phyloP scores from a whole-genome alignment of 169 alveolate species.

The Cryptosporidium andersoni region DNA sequence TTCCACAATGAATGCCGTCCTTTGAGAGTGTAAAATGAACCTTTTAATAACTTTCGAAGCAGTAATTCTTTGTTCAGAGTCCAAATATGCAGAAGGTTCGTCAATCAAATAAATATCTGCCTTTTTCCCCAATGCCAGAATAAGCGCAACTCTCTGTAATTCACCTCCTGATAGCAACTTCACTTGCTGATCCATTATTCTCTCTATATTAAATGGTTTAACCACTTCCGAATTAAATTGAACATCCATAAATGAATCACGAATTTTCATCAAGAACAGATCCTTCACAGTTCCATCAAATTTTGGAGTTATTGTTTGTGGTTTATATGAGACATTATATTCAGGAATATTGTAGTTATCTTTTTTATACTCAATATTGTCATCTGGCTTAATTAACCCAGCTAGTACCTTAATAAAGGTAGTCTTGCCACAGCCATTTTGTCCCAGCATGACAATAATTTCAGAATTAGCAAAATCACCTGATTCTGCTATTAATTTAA shows the following conservation, averaged over 20 bases:
- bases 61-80: constrained; percentile 98
- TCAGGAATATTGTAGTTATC: constrained; percentile 84
- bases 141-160: constrained; percentile 97
- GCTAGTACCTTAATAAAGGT: constrained; percentile 97
- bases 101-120: constrained; percentile 98
- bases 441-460: constrained; percentile 97
- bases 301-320: constrained; percentile 97
- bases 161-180: constrained; percentile 98
- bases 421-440: constrained; percentile 99
- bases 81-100: constrained; percentile 99
- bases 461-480: constrained; percentile 95
- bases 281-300: constrained; percentile 97
- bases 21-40: constrained; percentile 95
- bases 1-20: constrained; percentile 98
- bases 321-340: constrained; percentile 95
- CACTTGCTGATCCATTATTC: constrained; percentile 93
- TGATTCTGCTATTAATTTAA: constrained; percentile 76
- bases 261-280: constrained; percentile 89
- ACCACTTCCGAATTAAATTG: constrained; percentile 96
- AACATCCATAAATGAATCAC: constrained; percentile 90
- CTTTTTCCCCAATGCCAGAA: constrained; percentile 96
- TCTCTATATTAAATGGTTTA: constrained; percentile 94
- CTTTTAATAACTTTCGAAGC: constrained; percentile 98
- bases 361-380: constrained; percentile 79
- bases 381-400: constrained; percentile 93